Percentiles rank a stretch among this genome's conserved stretches.
These are phyloP conservation scores for Capsicum pubescens DNA, from an alignment of 257 asterid genomes.

Conservation along the genomic window DNA sequence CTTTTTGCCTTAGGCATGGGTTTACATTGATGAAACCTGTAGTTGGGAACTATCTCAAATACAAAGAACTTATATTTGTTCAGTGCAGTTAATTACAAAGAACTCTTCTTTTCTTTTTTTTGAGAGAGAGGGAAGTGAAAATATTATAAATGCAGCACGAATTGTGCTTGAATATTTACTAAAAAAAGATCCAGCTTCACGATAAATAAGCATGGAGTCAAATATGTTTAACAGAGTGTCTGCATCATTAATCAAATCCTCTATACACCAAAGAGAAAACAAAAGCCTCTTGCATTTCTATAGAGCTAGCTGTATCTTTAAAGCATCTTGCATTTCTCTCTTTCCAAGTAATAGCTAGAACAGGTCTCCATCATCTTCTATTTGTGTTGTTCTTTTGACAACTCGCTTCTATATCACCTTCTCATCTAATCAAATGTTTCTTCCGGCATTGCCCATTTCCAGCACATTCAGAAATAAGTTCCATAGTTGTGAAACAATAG, in stretches of 20 bases:
- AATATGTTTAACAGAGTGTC: not conserved
- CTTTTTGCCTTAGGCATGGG: constrained; percentile 10
- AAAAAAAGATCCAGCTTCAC: not conserved
- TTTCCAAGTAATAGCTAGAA: not conserved
- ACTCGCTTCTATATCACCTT: not conserved
- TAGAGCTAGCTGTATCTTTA: not conserved
- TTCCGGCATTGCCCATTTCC: not conserved
- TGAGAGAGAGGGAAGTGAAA: not conserved
- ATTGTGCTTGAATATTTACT: not conserved
- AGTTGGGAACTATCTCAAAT: not conserved
- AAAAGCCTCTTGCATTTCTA: not conserved
- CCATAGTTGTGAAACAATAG: not conserved
- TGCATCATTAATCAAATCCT: not conserved
- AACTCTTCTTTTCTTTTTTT: not conserved
- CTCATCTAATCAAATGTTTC: not conserved
- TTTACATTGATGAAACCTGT: constrained; percentile 22
- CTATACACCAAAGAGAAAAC: not conserved
- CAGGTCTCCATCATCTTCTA: not conserved
- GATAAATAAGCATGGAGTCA: constrained; percentile 6
- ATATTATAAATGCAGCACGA: not conserved
- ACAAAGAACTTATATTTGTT: not conserved
- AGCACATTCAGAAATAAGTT: not conserved
- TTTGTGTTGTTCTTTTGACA: not conserved
- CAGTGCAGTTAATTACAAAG: constrained; percentile 23
- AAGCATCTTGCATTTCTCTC: not conserved